These are phyloP conservation scores for Penicillium cinerascens DNA, from an alignment of 495 filamentous ascomycete species.

Conservation along the genomic window DNA sequence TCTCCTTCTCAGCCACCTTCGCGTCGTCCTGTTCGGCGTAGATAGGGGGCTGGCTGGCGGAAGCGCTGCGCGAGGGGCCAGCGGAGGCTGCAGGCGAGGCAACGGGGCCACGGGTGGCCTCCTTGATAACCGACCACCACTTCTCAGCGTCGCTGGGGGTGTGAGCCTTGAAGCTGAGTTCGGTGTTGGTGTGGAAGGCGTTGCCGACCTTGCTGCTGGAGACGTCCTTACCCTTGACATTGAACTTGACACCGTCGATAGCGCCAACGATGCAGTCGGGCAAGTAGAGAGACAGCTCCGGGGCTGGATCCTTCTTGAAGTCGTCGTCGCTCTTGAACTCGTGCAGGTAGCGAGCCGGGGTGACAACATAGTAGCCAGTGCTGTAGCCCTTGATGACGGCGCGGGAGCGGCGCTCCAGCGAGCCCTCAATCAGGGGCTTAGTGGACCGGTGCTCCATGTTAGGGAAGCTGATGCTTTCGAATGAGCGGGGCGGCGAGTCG, in stretches of 20 bases:
- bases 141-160: constrained; percentile 69
- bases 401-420: constrained; percentile 79
- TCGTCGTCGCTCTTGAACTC: constrained; percentile 96
- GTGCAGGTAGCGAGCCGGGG: constrained; percentile 79
- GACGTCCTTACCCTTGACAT: constrained; percentile 88
- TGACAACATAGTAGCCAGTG: constrained; percentile 84
- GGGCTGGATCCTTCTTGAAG: constrained; percentile 71
- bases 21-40: constrained; percentile 28
- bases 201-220: constrained; percentile 57
- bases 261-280: constrained; percentile 83
- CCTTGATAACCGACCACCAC: constrained; percentile 73
- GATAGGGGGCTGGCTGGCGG: constrained; percentile 21
- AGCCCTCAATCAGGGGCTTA: constrained; percentile 78
- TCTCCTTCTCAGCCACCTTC: constrained; percentile 13
- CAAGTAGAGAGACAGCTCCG: constrained; percentile 85
- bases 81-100: constrained; percentile 1
- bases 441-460: constrained; percentile 84
- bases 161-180: constrained; percentile 69
- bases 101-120: constrained; percentile 26
- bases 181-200: constrained; percentile 58
- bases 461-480: constrained; percentile 73
- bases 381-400: constrained; percentile 75
- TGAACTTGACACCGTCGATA: constrained; percentile 78
- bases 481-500: constrained; percentile 62
- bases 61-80: constrained; percentile 1